Evolutionary conservation across 2,329 filamentous ascomycete species (phyloP).

Genomic region (Pestalotiopsis sp.): DNA sequence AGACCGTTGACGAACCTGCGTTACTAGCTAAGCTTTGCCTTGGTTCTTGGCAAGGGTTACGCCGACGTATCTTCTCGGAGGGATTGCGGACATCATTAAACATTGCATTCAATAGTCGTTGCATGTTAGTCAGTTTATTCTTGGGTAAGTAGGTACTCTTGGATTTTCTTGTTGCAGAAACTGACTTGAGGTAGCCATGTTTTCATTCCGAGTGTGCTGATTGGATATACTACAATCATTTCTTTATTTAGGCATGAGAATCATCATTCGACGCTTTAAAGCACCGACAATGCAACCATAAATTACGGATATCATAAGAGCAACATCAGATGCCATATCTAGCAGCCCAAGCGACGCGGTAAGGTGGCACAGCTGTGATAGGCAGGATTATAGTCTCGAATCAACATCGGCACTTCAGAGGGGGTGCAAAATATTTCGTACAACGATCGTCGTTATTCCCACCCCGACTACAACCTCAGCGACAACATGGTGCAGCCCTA

Average conservation of each 20-base stretch:
- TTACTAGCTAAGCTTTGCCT: not conserved
- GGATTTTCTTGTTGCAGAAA: not conserved
- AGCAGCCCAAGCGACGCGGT: not conserved
- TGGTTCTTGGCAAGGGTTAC: not conserved
- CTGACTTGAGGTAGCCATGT: not conserved
- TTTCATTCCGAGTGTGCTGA: not conserved
- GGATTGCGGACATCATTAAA: not conserved
- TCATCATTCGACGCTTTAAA: not conserved
- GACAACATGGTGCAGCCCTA: not conserved
- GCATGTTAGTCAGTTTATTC: not conserved
- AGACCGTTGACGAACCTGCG: not conserved
- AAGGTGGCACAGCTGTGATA: not conserved
- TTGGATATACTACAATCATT: not conserved
- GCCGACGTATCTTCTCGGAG: not conserved
- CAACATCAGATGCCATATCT: not conserved
- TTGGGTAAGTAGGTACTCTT: not conserved
- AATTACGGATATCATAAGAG: not conserved
- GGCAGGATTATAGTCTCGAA: not conserved
- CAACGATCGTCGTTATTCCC: not conserved
- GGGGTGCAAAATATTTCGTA: not conserved
- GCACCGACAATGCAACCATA: not conserved
- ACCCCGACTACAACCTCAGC: not conserved
- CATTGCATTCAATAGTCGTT: not conserved
- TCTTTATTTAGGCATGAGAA: not conserved
- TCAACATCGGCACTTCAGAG: not conserved